Evolutionary conservation across 164 flowering plant genomes (phyloP).

Genomic region (Stephania yunnanensis): DNA sequence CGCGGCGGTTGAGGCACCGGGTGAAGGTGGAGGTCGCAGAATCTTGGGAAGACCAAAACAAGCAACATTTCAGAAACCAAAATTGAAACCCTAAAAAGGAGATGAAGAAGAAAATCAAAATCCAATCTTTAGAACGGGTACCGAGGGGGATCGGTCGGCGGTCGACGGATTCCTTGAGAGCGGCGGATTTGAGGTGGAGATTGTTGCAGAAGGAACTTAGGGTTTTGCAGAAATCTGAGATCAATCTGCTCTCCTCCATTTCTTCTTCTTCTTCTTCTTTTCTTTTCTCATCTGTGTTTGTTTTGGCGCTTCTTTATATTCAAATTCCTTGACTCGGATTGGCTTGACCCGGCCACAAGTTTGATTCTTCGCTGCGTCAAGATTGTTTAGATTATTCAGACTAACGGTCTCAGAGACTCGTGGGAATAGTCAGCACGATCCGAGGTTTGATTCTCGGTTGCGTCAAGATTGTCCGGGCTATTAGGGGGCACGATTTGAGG

Average conservation of each 20-base stretch:
- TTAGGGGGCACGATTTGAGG: no score
- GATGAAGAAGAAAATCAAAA: neutral
- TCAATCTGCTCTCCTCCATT: constrained; percentile 43
- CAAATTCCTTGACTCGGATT: no score
- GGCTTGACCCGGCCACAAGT: no score
- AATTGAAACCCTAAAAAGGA: neutral
- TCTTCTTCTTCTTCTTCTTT: neutral
- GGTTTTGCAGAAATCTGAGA: constrained; percentile 42
- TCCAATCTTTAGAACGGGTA: constrained; percentile 6
- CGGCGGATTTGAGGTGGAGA: constrained; percentile 44
- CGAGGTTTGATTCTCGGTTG: no score
- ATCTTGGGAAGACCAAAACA: constrained; percentile 26
- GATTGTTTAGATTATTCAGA: no score
- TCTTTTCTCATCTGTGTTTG: neutral
- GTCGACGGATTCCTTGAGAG: constrained; percentile 61
- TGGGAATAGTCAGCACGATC: no score
- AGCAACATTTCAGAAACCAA: neutral
- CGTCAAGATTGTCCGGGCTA: no score
- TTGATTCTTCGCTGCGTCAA: no score
- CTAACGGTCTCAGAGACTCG: no score
- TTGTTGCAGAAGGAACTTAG: constrained; percentile 66
- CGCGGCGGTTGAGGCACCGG: constrained; percentile 54
- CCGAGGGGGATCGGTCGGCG: constrained; percentile 86
- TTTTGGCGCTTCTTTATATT: neutral
- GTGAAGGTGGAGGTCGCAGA: constrained; percentile 77